Evolutionary conservation across 2,329 filamentous ascomycete species (phyloP), one percentile per base, ranked within the genome.

Genomic region (Hymenoscyphus linearis): DNA sequence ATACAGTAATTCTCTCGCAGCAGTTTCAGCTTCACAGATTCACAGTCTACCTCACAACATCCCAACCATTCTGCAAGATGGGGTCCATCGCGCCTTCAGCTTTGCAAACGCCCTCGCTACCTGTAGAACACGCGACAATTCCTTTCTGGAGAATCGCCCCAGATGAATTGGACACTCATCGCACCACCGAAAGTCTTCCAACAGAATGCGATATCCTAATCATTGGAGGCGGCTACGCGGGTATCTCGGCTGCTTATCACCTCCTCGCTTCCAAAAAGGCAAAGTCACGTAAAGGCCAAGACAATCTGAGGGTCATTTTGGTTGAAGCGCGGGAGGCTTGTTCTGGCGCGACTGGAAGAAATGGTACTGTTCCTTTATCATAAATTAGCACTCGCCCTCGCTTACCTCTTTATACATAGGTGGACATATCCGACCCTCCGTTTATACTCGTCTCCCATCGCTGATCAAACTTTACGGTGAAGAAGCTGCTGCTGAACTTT

Each of bases 391-490:
- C n/a, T 40, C 37, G n/a, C n/a, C 4, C 37, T 40, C 37, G 37
- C 37, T 40, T 40, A 40, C 37, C n/a, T 31, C 31, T n/a, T n/a
- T n/a, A n/a, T 1, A 40, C 9, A 18, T n/a, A 62, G 78, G 78
- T 16, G 77, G 77, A 1, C 77, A 79, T 63, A 55, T 79, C 35
- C 74, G 76, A 53, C 77, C 78, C 2, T 76, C 77, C 63, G 56
- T 75, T 10, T 79, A 78, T 62, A 72, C 71, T 35, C 71, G 72
- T 22, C 73, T 76, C 4, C 65, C 71, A 5, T 73, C 62, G 6
- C 67, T 73, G 31, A 71, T 70, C 12, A 62, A 67, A 4, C 67
- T 72, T 26, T 68, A 73, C 60, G 75, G 77, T 0, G 37, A 72
- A 1, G 69, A 75, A 31, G 73, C 72, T 4, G 77, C 73, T 5